phyloP scores from a whole-genome alignment of 2,329 filamentous ascomycete species.

The Corynespora cassiicola region DNA sequence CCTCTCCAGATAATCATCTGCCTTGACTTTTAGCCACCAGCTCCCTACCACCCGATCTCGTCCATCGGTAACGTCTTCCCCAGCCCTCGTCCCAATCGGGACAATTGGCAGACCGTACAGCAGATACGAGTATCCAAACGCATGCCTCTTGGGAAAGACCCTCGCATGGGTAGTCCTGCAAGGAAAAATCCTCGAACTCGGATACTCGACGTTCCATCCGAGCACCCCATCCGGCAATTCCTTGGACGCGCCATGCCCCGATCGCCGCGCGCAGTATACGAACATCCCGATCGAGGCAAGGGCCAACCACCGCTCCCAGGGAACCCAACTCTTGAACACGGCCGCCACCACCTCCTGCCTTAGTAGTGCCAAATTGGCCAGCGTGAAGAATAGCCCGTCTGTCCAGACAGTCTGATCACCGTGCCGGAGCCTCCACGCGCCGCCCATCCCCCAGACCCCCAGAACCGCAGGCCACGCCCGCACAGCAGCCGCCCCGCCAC shows the following conservation, averaged over 20 bases:
- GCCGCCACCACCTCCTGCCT: slow-evolving; percentile 13
- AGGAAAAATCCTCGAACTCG: slow-evolving; percentile 62
- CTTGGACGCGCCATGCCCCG: not conserved
- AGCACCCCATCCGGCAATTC: slow-evolving; percentile 3
- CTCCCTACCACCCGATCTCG: slow-evolving; percentile 35
- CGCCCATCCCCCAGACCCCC: slow-evolving; percentile 25
- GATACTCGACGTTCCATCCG: slow-evolving; percentile 22
- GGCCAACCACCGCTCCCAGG: slow-evolving; percentile 5
- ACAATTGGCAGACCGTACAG: slow-evolving; percentile 71
- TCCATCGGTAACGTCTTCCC: slow-evolving; percentile 20
- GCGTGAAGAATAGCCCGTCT: slow-evolving; percentile 25
- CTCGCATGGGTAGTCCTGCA: slow-evolving; percentile 70
- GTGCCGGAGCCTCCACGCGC: slow-evolving; percentile 20
- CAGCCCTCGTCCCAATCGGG: slow-evolving; percentile 56
- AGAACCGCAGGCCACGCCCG: slow-evolving; percentile 26
- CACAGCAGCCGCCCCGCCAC: too few species aligned
- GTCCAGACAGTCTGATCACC: slow-evolving; percentile 25
- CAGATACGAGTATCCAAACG: slow-evolving; percentile 75
- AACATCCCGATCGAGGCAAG: slow-evolving; percentile 17
- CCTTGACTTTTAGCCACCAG: slow-evolving; percentile 66
- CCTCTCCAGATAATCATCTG: slow-evolving; percentile 67
- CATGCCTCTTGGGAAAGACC: slow-evolving; percentile 71
- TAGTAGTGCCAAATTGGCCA: slow-evolving; percentile 12
- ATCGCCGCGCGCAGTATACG: slow-evolving; percentile 5
- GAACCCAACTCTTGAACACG: slow-evolving; percentile 17